Conservation (phyloP, 148 eudicot genomes). For the Camellia lanceoleosa region DNA sequence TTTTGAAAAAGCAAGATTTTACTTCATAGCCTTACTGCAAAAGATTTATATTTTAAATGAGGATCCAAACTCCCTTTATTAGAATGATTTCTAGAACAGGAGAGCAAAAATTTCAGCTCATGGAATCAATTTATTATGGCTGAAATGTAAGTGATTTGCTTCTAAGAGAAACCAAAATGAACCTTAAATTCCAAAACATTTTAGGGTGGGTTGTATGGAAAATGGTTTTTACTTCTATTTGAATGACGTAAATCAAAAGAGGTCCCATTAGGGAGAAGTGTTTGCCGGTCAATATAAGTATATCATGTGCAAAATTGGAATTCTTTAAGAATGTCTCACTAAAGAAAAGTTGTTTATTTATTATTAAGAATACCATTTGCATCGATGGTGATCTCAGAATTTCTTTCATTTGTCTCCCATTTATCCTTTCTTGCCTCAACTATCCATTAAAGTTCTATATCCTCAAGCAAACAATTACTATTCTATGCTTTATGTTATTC, state of each 20-base stretch:
- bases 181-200: background rate
- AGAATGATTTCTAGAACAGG: background rate
- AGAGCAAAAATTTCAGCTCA: background rate
- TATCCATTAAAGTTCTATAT: constrained; percentile 14
- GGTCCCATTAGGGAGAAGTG: background rate
- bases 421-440: constrained; percentile 1
- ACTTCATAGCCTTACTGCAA: background rate
- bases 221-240: background rate
- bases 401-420: background rate
- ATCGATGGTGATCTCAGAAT: constrained; percentile 21
- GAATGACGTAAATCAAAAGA: background rate
- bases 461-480: constrained; percentile 14
- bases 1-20: too few species aligned
- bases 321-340: constrained; percentile 4
- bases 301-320: constrained; percentile 1
- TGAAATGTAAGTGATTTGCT: background rate
- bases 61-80: background rate
- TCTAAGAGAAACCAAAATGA: background rate
- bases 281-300: background rate
- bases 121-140: background rate
- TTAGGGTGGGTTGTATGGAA: background rate
- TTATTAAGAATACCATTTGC: constrained; percentile 14
- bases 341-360: background rate
- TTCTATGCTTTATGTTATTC: constrained; percentile 16
- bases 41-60: background rate